These are phyloP conservation scores for Pichia scutulata DNA, from an alignment of 805 yeast species.

Conservation along the genomic window DNA sequence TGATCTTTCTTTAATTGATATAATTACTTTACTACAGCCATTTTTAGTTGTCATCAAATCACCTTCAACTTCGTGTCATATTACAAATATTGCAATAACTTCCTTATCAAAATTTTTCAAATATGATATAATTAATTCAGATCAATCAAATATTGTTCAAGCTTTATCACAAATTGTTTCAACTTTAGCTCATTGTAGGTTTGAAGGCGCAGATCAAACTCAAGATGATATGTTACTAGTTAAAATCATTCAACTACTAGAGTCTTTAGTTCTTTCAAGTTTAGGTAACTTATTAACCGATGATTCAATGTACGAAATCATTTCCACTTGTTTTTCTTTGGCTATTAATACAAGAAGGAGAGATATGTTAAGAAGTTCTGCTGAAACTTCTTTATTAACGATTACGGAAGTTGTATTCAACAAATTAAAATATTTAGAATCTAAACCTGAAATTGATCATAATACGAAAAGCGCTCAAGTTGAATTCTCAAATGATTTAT, in stretches of 20 bases:
- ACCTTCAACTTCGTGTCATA: constrained; percentile 76
- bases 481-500: constrained; percentile 20
- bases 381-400: constrained; percentile 70
- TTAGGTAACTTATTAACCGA: constrained; percentile 65
- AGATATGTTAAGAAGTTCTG: constrained; percentile 81
- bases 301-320: constrained; percentile 77
- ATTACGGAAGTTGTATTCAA: constrained; percentile 64
- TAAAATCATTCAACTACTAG: constrained; percentile 71
- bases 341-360: constrained; percentile 90
- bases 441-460: constrained; percentile 22
- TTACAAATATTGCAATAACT: constrained; percentile 73
- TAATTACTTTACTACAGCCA: constrained; percentile 74
- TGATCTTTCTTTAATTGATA: constrained; percentile 51
- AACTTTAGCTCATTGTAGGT: constrained; percentile 86
- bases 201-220: constrained; percentile 89
- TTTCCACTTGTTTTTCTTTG: constrained; percentile 84
- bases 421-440: constrained; percentile 47
- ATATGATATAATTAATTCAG: constrained; percentile 53
- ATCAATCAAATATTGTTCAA: constrained; percentile 47
- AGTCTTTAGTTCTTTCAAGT: constrained; percentile 55
- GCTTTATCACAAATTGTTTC: constrained; percentile 60
- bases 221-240: constrained; percentile 87
- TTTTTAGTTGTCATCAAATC: constrained; percentile 77
- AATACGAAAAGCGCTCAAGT: constrained; percentile 23
- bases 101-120: constrained; percentile 68